phyloP scores from a whole-genome alignment of 192 early-diverging fungal species.

The Backusella psychrophila region DNA sequence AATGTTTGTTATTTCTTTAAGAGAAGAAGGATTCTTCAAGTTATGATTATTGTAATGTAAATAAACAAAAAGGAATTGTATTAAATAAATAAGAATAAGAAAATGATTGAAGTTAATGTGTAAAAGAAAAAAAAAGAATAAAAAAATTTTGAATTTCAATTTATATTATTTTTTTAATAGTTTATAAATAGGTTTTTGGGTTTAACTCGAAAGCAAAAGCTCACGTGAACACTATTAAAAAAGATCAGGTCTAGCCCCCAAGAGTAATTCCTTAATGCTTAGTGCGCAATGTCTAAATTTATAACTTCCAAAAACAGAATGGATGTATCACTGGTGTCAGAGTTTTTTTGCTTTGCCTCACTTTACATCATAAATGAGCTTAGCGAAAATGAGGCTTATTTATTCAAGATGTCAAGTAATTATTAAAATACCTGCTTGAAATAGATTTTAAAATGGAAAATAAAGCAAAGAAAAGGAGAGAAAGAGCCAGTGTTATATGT shows the following conservation, averaged over 20 bases:
- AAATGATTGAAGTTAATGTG: neutral
- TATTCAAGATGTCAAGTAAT: neutral
- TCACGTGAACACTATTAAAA: neutral
- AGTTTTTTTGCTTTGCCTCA: neutral
- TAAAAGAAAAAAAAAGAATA: neutral
- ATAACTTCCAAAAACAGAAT: constrained; percentile 1
- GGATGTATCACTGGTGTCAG: neutral
- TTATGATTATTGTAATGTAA: neutral
- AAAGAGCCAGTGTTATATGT: neutral
- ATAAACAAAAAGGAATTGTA: neutral
- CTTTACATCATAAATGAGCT: neutral
- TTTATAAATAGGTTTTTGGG: neutral
- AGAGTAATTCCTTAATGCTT: neutral
- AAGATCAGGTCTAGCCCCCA: neutral
- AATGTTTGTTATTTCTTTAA: neutral
- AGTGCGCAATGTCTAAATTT: constrained; percentile 1
- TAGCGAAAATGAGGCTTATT: neutral
- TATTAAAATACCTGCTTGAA: neutral
- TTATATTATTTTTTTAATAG: neutral
- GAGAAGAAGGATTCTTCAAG: neutral
- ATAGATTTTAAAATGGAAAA: neutral
- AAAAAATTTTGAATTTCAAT: neutral
- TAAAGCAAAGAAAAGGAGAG: neutral
- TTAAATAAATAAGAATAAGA: neutral
- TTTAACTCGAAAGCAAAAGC: neutral